A percentile compares a stretch with the other conserved stretches of the same genome.
phyloP scores from a whole-genome alignment of 2,329 filamentous ascomycete species.

The Diaporthe citriasiana region DNA sequence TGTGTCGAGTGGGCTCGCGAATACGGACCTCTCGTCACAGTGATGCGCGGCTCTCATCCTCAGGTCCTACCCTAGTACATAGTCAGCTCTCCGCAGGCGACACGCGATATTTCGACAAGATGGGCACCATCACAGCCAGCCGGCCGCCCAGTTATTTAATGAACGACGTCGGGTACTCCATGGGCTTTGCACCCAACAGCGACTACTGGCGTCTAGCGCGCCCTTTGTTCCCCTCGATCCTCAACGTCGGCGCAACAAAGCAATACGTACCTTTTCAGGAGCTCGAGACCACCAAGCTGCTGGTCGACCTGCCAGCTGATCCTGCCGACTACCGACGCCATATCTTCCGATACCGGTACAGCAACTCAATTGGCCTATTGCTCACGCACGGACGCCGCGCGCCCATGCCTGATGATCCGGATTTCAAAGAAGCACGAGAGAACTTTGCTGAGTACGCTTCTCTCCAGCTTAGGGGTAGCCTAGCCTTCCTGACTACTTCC shows the following conservation, averaged over 20 bases:
- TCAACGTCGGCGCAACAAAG: slow-evolving; percentile 13
- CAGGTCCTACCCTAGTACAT: no score
- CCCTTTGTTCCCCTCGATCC: slow-evolving; percentile 2
- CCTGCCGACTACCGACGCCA: not conserved
- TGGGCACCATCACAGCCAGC: slow-evolving; percentile 6
- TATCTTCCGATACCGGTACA: slow-evolving; percentile 14
- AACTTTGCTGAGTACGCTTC: slow-evolving; percentile 2
- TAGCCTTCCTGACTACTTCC: slow-evolving; percentile 2
- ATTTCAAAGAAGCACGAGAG: not conserved
- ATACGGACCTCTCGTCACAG: slow-evolving; percentile 4
- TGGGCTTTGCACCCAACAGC: not conserved
- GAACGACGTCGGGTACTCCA: not conserved
- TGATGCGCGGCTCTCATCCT: slow-evolving; percentile 3
- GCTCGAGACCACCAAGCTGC: slow-evolving; percentile 12
- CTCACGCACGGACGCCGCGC: not conserved
- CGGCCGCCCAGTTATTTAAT: slow-evolving; percentile 6
- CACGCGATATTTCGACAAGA: slow-evolving; percentile 18
- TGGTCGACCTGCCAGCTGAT: not conserved
- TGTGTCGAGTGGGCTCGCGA: not conserved
- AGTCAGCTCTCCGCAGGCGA: not conserved
- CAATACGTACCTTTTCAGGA: slow-evolving; percentile 1
- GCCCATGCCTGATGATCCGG: not conserved
- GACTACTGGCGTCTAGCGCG: slow-evolving; percentile 14
- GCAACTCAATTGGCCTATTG: not conserved
- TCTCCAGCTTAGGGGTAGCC: not conserved